Base-by-base conservation (phyloP, 1,139 yeast genomes). In the Cylindricascospora bacillispora region DNA sequence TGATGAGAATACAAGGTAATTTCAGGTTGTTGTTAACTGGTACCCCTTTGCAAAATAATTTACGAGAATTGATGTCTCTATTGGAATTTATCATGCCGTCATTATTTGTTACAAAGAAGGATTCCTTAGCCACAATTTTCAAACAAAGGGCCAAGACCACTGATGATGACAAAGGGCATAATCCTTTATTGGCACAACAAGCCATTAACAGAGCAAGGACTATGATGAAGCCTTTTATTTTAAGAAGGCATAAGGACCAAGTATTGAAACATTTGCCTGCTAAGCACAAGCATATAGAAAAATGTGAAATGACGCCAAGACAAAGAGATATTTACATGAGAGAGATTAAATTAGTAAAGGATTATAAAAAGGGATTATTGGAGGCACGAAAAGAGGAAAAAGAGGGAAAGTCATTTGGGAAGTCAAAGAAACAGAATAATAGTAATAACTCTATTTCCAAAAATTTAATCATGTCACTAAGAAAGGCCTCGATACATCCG, bases 161-260 rank as follows among this genome's bases (percentile, higher is more conserved):
- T 3, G 67, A 64, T 32, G 54, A 60, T 27, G 62, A 63, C 25
- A 63, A 59, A 28, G 63, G 60, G 27, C 79, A 73, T 45, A 81
- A 80, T 45, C 95, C 95, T 3, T 64, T 89, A 32, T 60, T 89
- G 28, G 83, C 97, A 0, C 77, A 78, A 41, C 93, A 89, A 56
- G 93, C 98, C 1, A 85, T 89, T 37, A 69, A 74, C 25, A 80
- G 85, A 49, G 99, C 99, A 5, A 83, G 82, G 54, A 78, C 92
- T 3, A 89, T 89, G 95, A 89, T 89, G 98, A 80, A 93, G 2
- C 99, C 99, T 4, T 89, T 89, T 59, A 89, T 89, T 6, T 62
- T 89, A 45, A 69, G 99, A 54, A 74, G 99, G 52, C 79, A 79
- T 49, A 89, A 89, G 59, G 80, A 73, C 35, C 97, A 89, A 55